Base-by-base conservation (phyloP, 495 filamentous ascomycete genomes). In the Xylaria sp. region DNA sequence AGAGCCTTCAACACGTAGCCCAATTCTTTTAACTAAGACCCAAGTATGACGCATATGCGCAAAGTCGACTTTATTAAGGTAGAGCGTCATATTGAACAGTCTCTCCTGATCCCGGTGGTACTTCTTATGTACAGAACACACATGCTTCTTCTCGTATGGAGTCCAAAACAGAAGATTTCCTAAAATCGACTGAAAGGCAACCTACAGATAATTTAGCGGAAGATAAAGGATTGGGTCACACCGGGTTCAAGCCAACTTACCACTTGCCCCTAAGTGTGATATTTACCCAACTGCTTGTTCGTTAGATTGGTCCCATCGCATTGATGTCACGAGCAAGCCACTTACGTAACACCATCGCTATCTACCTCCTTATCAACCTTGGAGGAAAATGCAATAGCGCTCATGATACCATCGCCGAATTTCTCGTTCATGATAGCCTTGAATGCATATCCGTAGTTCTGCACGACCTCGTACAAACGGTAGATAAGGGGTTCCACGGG, bases 351-450 rank as follows among this genome's bases (percentile, higher is more conserved):
- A 15, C 94, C 95, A 76, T 92, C 86, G 67, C 89, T 86, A 82
- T 98, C 96, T 9, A 89, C 89, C 88, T 99, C 96, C 87, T 97
- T 98, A 83, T 98, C 93, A 17, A 99, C 93, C 81, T 94, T 95
- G 1, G 94, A 97, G 48, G 89, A 91, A 78, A 99, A 99, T 8
- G 90, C 88, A 78, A 99, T 97, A 0, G 95, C 96, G 77, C 93
- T 97, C 96, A 99, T 98, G 76, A 99, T 99, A 0, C 96, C 96
- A 81, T 99, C 96, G 0, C 96, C 96, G 83, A 99, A 98, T 85
- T 97, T 99, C 88, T 99, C 96, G 78, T 99, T 99, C 80, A 99
- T 80, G 11, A 99, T 86, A 8, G 94, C 95, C 87, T 98, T 98
- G 81, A 96, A 98, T 29, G 96, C 93, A 80, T 97, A 96, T 7